phyloP scores from a whole-genome alignment of 257 asterid species.

The Cinchona pubescens region DNA sequence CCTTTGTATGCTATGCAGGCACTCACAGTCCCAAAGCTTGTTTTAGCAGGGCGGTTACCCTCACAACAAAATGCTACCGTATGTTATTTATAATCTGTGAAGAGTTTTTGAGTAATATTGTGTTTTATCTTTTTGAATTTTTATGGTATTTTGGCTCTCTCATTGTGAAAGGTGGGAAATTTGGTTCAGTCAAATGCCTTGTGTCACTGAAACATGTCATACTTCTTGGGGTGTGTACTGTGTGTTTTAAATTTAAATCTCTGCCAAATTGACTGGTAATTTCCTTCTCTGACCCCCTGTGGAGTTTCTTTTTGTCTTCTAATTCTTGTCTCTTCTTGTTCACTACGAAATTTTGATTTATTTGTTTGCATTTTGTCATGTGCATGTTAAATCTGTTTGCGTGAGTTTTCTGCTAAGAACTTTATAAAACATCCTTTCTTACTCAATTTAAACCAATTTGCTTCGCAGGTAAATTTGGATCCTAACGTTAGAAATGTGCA shows the following conservation, averaged over 20 bases:
- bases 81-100: slow-evolving; percentile 17
- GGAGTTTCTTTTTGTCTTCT: background rate
- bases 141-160: too few relatives aligned
- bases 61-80: slow-evolving; percentile 97
- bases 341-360: background rate
- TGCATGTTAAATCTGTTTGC: background rate
- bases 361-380: background rate
- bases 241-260: background rate
- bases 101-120: background rate
- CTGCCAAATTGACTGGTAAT: background rate
- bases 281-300: background rate
- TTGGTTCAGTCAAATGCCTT: background rate
- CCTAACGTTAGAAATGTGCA: slow-evolving; percentile 81
- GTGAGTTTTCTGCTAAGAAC: background rate
- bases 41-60: slow-evolving; percentile 94
- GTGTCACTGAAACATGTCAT: background rate
- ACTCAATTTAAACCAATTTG: background rate
- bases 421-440: background rate
- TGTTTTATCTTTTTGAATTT: too few relatives aligned
- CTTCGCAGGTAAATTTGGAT: slow-evolving; percentile 77
- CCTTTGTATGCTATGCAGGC: slow-evolving; percentile 48
- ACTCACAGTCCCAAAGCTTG: slow-evolving; percentile 93
- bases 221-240: background rate
- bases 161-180: background rate
- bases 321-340: background rate